Evolutionary conservation across 225 moss, liverwort and hornwort species (phyloP).

Genomic region (Thuidium tamariscinum): DNA sequence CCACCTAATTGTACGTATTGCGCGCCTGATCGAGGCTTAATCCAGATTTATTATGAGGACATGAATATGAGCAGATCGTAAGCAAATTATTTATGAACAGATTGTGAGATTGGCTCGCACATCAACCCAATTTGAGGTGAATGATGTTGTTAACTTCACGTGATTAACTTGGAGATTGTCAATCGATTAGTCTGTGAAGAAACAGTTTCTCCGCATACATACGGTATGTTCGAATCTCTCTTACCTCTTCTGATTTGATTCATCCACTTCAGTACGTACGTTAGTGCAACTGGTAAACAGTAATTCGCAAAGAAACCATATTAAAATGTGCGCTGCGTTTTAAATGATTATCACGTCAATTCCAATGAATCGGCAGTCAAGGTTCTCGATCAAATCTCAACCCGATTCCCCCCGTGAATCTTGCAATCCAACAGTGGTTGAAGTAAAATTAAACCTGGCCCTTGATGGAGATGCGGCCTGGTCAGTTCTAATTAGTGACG

Average conservation of each 20-base stretch:
- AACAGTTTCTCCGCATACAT: not conserved
- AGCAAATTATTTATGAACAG: not conserved
- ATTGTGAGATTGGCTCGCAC: not conserved
- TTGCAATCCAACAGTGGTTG: not conserved
- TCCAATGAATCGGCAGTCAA: not conserved
- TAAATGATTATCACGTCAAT: not conserved
- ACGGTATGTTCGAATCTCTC: not conserved
- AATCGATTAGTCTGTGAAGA: not conserved
- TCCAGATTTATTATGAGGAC: not conserved
- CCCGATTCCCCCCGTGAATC: not conserved
- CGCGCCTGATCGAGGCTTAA: not conserved
- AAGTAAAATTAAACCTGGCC: not conserved
- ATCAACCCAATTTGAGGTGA: not conserved
- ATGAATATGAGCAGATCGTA: not conserved
- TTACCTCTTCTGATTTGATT: not conserved
- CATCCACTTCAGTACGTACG: not conserved
- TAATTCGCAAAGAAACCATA: not conserved
- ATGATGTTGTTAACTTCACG: not conserved
- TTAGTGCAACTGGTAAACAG: not conserved
- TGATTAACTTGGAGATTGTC: not conserved
- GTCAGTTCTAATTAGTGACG: not conserved
- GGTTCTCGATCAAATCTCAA: no score
- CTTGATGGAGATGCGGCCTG: not conserved
- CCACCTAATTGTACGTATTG: not conserved
- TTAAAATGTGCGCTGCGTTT: not conserved